Conservation (phyloP, 495 filamentous ascomycete genomes). For the Podospora comata region DNA sequence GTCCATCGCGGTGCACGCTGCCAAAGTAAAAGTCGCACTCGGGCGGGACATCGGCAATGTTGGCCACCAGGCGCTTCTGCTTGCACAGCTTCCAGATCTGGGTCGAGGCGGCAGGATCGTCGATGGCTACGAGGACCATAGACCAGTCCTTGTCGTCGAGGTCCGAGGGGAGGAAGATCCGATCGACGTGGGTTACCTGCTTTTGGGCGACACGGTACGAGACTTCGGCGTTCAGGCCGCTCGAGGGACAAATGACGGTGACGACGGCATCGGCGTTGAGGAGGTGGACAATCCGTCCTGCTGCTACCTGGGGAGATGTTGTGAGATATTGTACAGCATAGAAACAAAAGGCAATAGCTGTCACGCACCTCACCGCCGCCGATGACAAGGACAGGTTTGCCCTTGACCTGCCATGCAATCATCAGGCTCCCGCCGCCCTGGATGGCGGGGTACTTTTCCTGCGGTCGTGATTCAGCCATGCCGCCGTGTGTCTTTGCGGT, state of each 20-base stretch:
- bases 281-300: slow-evolving; percentile 84
- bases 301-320: slow-evolving; percentile 67
- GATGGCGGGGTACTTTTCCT: slow-evolving; percentile 64
- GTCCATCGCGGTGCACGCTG: slow-evolving; percentile 89
- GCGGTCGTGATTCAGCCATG: slow-evolving; percentile 46
- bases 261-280: slow-evolving; percentile 93
- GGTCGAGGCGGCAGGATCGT: slow-evolving; percentile 83
- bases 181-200: slow-evolving; percentile 74
- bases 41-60: slow-evolving; percentile 93
- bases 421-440: slow-evolving; percentile 90
- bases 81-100: slow-evolving; percentile 91
- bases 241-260: slow-evolving; percentile 74
- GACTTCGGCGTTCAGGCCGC: slow-evolving; percentile 84
- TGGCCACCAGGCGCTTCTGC: slow-evolving; percentile 75
- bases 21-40: slow-evolving; percentile 99
- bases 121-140: slow-evolving; percentile 90
- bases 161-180: slow-evolving; percentile 76
- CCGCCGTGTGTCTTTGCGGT: neutral
- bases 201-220: slow-evolving; percentile 68
- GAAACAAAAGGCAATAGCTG: slow-evolving; percentile 12
- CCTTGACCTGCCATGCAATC: slow-evolving; percentile 87
- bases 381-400: slow-evolving; percentile 79
- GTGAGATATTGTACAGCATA: slow-evolving; percentile 7
- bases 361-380: slow-evolving; percentile 83
- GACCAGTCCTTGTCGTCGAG: slow-evolving; percentile 52